Conservation (phyloP, 129 eudicot species). For the Flaveria linearis region DNA sequence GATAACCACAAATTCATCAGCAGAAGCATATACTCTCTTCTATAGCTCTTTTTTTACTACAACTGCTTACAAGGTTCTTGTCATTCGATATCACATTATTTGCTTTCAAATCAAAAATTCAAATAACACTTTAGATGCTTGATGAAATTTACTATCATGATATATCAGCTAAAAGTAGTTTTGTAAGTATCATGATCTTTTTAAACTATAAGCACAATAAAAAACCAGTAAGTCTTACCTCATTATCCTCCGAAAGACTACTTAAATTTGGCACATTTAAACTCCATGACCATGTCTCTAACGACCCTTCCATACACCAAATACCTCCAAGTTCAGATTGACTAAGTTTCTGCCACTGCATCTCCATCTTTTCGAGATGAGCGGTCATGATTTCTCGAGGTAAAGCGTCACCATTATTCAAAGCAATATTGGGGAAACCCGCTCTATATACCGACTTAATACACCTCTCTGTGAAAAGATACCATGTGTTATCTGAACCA, state of each 20-base stretch:
- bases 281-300: slow-evolving; percentile 99
- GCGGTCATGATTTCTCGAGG: slow-evolving; percentile 74
- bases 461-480: slow-evolving; percentile 96
- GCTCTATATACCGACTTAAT: slow-evolving; percentile 72
- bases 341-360: slow-evolving; percentile 82
- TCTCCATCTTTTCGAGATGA: slow-evolving; percentile 72
- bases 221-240: slow-evolving; percentile 48
- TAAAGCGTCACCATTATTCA: slow-evolving; percentile 70
- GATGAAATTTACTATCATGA: neutral
- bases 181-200: slow-evolving; percentile 2
- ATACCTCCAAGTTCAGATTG: slow-evolving; percentile 86
- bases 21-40: neutral
- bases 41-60: slow-evolving; percentile 5
- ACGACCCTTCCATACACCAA: slow-evolving; percentile 93
- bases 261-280: slow-evolving; percentile 91
- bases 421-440: slow-evolving; percentile 83
- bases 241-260: slow-evolving; percentile 83
- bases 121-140: neutral
- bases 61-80: neutral
- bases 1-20: neutral
- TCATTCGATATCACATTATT: neutral
- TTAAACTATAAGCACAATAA: neutral
- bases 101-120: neutral
- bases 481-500: slow-evolving; percentile 98
- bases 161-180: neutral